Base-by-base conservation (phyloP, 352 stramenopile genomes). In the Pythium sukuiense region DNA sequence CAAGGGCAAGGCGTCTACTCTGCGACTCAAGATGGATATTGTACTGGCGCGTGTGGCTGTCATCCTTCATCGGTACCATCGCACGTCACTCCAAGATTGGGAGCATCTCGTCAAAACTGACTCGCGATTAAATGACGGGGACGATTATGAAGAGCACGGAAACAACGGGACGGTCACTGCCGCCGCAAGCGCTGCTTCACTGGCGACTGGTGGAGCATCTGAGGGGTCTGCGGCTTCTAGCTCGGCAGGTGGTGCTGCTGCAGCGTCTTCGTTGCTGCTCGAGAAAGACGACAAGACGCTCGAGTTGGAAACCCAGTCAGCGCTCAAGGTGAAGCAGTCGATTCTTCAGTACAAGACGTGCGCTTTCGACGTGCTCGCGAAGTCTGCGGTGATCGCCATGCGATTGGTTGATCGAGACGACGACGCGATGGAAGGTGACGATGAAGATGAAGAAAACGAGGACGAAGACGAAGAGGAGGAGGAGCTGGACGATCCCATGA, bases 271-370 rank as follows among this genome's bases (percentile, higher is more conserved):
- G 3, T 78, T 92, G 52, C 65, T 92, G 71, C 65, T 93, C 8
- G 88, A 95, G 60, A 96, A 96, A 58, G 88, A 96, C 61, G 85
- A 95, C 32, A 89, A 92, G 59, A 95, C 88, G 7, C 74, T 95
- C 9, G 71, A 85, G 32, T 65, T 96, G 46, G 88, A 96, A 59
- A 70, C 67, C 1, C 69, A 89, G 37, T 90, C 88, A 33, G 86
- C 85, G 59, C 65, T 56, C 24, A 89, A 83, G 60, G 85, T 96
- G 14, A 74, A 83, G 16, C 53, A 63, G 14, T 81, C 80, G 4
- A 90, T 95, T 63, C 64, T 92, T 24, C 71, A 87, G 30, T 85
- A 95, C 69, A 96, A 96, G 62, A 69, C 69, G 7, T 79, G 77
- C 41, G 88, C 88, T 2, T 96, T 93, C 67, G 65, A 76, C 29